phyloP scores from a whole-genome alignment of 805 yeast genomes.

The Pichia cabralensis region DNA sequence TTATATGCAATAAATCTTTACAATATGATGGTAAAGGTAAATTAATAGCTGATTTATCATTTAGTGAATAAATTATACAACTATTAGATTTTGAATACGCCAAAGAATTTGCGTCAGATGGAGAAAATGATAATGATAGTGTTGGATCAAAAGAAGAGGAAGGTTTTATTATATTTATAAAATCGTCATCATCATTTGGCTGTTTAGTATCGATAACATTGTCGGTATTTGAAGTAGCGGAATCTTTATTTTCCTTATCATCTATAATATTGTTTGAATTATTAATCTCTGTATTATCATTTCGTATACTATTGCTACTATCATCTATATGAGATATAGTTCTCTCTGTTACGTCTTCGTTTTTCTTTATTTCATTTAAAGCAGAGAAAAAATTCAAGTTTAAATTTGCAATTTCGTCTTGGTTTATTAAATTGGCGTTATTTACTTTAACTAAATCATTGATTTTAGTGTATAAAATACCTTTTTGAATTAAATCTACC shows the following conservation, averaged over 20 bases:
- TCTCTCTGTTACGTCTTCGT: background rate
- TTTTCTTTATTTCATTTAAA: constrained; percentile 24
- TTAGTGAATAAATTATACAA: constrained; percentile 20
- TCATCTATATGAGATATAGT: background rate
- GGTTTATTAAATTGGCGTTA: constrained; percentile 7
- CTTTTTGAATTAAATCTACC: constrained; percentile 77
- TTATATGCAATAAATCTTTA: constrained; percentile 25
- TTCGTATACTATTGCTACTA: too few relatives aligned
- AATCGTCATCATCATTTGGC: constrained; percentile 15
- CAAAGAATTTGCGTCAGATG: constrained; percentile 31
- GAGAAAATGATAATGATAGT: constrained; percentile 48
- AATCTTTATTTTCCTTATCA: background rate
- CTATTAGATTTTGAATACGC: constrained; percentile 38
- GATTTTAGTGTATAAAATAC: constrained; percentile 66
- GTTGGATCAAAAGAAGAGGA: constrained; percentile 32
- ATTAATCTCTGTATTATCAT: too few relatives aligned
- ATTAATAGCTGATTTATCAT: constrained; percentile 8
- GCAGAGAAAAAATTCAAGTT: constrained; percentile 48
- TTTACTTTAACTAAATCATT: constrained; percentile 35
- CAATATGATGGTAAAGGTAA: constrained; percentile 17
- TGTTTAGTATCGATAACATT: too few relatives aligned
- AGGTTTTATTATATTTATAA: constrained; percentile 32
- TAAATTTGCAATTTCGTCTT: constrained; percentile 20
- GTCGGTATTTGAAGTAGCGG: background rate
- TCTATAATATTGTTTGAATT: too few relatives aligned